Conservation (phyloP, 2,329 filamentous ascomycete species). For the Dichotomopilus funicola region DNA sequence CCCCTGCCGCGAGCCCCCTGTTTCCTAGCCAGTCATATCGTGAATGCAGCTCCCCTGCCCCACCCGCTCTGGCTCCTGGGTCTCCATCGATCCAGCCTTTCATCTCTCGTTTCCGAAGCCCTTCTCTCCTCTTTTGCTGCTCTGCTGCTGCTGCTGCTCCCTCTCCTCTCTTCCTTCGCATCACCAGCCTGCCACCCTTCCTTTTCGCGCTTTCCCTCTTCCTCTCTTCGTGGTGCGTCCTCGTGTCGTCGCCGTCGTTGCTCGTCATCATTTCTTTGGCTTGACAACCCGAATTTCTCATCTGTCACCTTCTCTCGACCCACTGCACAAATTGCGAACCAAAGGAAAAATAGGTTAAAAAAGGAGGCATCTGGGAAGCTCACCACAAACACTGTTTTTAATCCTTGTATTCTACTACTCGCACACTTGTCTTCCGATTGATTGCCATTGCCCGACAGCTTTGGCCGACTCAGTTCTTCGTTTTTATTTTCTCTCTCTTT, state of each 20-base stretch:
- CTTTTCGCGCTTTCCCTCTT: slow-evolving; percentile 30
- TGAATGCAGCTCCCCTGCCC: slow-evolving; percentile 17
- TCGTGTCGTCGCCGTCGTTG: slow-evolving; percentile 24
- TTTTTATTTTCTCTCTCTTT: neutral
- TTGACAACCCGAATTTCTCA: slow-evolving; percentile 19
- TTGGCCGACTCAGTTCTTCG: slow-evolving; percentile 7
- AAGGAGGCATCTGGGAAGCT: slow-evolving; percentile 24
- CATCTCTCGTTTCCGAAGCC: slow-evolving; percentile 26
- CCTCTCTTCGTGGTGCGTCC: slow-evolving; percentile 29
- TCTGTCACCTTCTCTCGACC: slow-evolving; percentile 27
- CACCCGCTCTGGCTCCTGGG: slow-evolving; percentile 17
- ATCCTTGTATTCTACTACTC: slow-evolving; percentile 30
- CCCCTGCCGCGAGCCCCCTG: slow-evolving; percentile 18
- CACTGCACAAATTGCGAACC: slow-evolving; percentile 11
- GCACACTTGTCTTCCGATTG: slow-evolving; percentile 20
- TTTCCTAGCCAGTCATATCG: slow-evolving; percentile 20
- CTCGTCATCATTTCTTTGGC: slow-evolving; percentile 21
- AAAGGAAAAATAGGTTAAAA: slow-evolving; percentile 27
- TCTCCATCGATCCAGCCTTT: slow-evolving; percentile 17
- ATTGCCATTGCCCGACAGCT: slow-evolving; percentile 11
- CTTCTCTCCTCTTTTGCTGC: slow-evolving; percentile 3
- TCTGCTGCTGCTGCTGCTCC: slow-evolving; percentile 26
- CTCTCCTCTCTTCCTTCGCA: slow-evolving; percentile 22
- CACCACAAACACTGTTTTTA: slow-evolving; percentile 26
- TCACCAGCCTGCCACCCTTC: slow-evolving; percentile 27